phyloP scores from a whole-genome alignment of 2,329 filamentous ascomycete species.

The Curvularia eragrostidis region DNA sequence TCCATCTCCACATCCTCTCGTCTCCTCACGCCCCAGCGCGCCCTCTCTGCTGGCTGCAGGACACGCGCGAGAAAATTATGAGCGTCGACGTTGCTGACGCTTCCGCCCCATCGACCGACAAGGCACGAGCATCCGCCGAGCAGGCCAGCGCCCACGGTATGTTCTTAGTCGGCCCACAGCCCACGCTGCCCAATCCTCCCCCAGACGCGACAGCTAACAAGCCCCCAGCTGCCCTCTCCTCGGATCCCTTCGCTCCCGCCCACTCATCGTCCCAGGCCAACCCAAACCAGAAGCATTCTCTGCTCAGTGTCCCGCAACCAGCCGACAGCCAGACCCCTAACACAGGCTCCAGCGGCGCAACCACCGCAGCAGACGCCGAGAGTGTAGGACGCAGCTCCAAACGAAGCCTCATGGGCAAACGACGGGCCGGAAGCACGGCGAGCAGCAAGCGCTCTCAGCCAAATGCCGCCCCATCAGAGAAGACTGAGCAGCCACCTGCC shows the following conservation, averaged over 20 bases:
- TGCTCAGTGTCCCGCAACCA: conserved; percentile 47
- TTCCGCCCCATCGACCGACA: conserved; percentile 38
- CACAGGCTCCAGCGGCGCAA: conserved; percentile 53
- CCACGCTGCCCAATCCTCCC: background rate
- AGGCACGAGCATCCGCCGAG: conserved; percentile 32
- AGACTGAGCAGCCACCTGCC: conserved; percentile 46
- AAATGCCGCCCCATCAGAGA: conserved; percentile 49
- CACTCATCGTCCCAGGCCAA: conserved; percentile 38
- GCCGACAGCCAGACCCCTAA: conserved; percentile 44
- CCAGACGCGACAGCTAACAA: conserved; percentile 2
- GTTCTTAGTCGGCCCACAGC: conserved; percentile 17
- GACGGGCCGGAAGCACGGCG: conserved; percentile 54
- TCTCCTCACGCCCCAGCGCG: conserved; percentile 19
- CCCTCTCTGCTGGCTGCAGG: conserved; percentile 25
- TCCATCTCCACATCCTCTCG: conserved; percentile 18
- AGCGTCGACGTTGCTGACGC: conserved; percentile 44
- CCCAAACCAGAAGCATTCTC: conserved; percentile 47
- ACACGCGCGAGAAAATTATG: conserved; percentile 46
- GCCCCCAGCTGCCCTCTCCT: conserved; percentile 11
- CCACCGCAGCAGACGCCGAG: conserved; percentile 53
- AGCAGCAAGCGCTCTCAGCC: conserved; percentile 56
- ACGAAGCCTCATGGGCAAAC: conserved; percentile 55
- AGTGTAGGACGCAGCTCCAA: conserved; percentile 55
- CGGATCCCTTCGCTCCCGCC: conserved; percentile 24
- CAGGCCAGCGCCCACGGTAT: conserved; percentile 47